phyloP scores from a whole-genome alignment of 495 filamentous ascomycete genomes.

The Annulohypoxylon nitens region DNA sequence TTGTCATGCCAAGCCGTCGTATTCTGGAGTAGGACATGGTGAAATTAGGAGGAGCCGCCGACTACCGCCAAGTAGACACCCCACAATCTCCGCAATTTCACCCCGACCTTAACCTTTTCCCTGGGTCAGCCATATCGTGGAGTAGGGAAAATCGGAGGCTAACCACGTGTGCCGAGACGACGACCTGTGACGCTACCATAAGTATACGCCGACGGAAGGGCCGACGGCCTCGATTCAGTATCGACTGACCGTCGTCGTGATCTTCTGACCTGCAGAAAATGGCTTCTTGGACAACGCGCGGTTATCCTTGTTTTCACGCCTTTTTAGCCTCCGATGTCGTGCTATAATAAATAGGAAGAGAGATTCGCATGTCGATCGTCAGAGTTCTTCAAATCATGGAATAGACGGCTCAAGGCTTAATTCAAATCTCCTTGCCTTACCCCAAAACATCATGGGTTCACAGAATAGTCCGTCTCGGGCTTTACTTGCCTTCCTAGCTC shows the following conservation, averaged over 20 bases:
- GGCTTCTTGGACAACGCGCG: not conserved
- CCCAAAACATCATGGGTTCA: conserved; percentile 17
- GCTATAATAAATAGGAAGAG: conserved; percentile 17
- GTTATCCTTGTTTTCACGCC: not conserved
- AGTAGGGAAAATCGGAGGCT: conserved; percentile 12
- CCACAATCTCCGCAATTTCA: conserved; percentile 31
- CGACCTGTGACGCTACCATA: not conserved
- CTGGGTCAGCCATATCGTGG: not conserved
- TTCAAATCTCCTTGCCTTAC: not conserved
- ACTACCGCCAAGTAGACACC: not conserved
- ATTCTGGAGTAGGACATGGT: not conserved
- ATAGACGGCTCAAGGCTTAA: not conserved
- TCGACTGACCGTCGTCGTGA: conserved; percentile 7
- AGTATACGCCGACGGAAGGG: conserved; percentile 38
- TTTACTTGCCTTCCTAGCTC: conserved; percentile 25
- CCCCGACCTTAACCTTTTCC: conserved; percentile 1
- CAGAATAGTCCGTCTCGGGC: not conserved
- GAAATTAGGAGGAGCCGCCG: conserved; percentile 9
- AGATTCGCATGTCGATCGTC: not conserved
- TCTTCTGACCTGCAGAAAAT: conserved; percentile 25
- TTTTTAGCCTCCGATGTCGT: not conserved
- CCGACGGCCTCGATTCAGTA: conserved; percentile 32
- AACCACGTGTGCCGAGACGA: conserved; percentile 36
- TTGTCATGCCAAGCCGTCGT: conserved; percentile 25
- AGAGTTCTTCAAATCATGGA: not conserved